Evolutionary conservation across 495 filamentous ascomycete genomes (phyloP), one percentile per base, ranked within the genome.

Genomic region (Penicillium manginii): DNA sequence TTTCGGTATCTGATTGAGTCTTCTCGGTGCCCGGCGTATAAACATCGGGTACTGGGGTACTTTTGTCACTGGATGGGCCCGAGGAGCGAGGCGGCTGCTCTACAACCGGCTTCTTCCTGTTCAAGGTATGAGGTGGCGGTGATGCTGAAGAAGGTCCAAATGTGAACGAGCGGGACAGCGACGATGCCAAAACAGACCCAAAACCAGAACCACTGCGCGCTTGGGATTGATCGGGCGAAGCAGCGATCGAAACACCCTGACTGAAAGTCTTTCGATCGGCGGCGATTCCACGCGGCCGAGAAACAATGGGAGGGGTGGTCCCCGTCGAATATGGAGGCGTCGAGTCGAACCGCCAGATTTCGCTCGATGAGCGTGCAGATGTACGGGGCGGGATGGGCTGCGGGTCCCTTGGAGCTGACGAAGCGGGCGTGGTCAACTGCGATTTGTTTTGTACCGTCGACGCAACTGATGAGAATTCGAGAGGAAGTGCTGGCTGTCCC

Each of bases 151-250:
- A 83, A 11, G 84, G 76, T 11, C 73, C 83, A 54, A 86, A 88
- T 1, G 83, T 81, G 52, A 91, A 88, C 15, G 88, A 86, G 15
- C 87, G 84, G n/a, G 88, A 85, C 5, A 93, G 76, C 50, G 87
- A 88, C 11, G 88, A 87, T 18, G 86, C 84, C 50, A 92, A 77
- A 14, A 86, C 85, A 29, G 84, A 87, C 4, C 78, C 78, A 61
- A 80, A 68, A 14, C 76, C 78, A 26, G 77, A 78, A 46, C 72
- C 76, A 61, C 70, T 77, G 50, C 73, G 65, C 31, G 70, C 60
- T 29, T 77, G 71, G 10, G 68, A 73, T 58, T 82, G 84, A 65
- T 86, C 90, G 14, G 91, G 89, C 15, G 90, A 96, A 1, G 85
- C 71, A 50, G 75, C 72, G 3, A 79, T 86, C 1, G 90, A 91